These are phyloP conservation scores for Amylostereum areolatum DNA, from an alignment of 1,284 basidiomycete species.

Conservation along the genomic window DNA sequence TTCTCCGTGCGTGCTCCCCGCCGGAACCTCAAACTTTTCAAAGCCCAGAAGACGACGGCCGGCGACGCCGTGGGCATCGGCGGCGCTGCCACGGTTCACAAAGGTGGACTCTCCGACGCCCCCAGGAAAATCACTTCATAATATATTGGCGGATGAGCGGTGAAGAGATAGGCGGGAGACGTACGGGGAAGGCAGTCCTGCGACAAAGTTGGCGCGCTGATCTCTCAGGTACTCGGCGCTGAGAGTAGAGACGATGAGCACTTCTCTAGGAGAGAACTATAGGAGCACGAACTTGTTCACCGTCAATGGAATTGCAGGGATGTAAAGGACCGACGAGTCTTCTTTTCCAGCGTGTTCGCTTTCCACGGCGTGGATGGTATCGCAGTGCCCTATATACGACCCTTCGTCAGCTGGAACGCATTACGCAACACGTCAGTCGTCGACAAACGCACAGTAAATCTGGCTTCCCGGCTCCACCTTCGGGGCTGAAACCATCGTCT, in stretches of 20 bases:
- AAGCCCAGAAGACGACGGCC: slow-evolving; percentile 30
- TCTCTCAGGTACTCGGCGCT: slow-evolving; percentile 57
- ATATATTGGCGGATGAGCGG: not conserved
- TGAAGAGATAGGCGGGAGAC: slow-evolving; percentile 17
- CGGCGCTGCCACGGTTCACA: slow-evolving; percentile 36
- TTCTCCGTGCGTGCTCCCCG: slow-evolving; percentile 16
- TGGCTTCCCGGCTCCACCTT: slow-evolving; percentile 67
- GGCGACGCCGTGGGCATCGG: slow-evolving; percentile 34
- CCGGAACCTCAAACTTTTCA: slow-evolving; percentile 21
- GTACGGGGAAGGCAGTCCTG: slow-evolving; percentile 55
- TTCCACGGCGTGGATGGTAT: slow-evolving; percentile 73
- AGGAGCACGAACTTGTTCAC: slow-evolving; percentile 43
- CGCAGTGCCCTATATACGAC: slow-evolving; percentile 45
- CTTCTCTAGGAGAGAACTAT: not conserved
- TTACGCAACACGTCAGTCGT: not conserved
- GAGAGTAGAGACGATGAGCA: not conserved
- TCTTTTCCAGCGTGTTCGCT: slow-evolving; percentile 46
- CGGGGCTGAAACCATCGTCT: slow-evolving; percentile 48
- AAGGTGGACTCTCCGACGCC: slow-evolving; percentile 66
- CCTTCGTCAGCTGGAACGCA: not conserved
- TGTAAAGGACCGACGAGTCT: slow-evolving; percentile 77
- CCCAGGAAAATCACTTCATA: slow-evolving; percentile 65
- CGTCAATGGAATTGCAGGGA: slow-evolving; percentile 72
- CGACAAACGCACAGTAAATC: slow-evolving; percentile 51
- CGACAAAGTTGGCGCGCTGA: slow-evolving; percentile 51